Conservation (phyloP, 805 yeast genomes). For the Debaryomyces tyrocola region DNA sequence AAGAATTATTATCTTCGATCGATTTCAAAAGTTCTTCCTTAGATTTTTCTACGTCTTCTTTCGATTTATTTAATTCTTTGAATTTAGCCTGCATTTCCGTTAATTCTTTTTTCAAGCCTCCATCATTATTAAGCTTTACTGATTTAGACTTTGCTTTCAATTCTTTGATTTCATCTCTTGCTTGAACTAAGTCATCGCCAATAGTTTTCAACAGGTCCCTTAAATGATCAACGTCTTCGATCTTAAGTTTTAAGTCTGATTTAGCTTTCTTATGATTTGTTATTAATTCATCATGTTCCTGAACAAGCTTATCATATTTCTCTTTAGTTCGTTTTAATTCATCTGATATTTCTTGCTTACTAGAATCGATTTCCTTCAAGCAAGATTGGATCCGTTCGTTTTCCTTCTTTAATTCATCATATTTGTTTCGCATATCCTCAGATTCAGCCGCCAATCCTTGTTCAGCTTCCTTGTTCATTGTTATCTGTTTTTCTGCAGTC, state of each 20-base stretch:
- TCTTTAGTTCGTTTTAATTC: slow-evolving; percentile 13
- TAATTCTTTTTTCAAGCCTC: slow-evolving; percentile 1
- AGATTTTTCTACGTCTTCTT: background rate
- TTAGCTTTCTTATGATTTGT: slow-evolving; percentile 17
- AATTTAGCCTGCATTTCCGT: background rate
- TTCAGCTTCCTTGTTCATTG: background rate
- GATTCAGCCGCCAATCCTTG: background rate
- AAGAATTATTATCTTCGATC: background rate
- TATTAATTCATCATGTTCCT: slow-evolving; percentile 16
- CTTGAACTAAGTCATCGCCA: slow-evolving; percentile 77
- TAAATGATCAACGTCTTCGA: slow-evolving; percentile 65
- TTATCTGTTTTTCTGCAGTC: slow-evolving; percentile 2
- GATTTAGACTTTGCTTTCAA: slow-evolving; percentile 1
- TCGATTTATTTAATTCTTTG: background rate
- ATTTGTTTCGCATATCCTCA: slow-evolving; percentile 5
- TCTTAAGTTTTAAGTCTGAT: slow-evolving; percentile 37
- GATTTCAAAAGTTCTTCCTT: background rate
- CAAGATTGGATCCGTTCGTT: background rate
- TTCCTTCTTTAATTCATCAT: slow-evolving; percentile 4
- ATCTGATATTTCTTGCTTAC: background rate
- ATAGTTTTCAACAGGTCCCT: slow-evolving; percentile 75
- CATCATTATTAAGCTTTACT: background rate
- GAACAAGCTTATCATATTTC: slow-evolving; percentile 13
- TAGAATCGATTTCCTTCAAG: background rate
- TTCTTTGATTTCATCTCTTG: slow-evolving; percentile 57